phyloP scores from a whole-genome alignment of 805 yeast genomes.

The Clavispora phyllophila region DNA sequence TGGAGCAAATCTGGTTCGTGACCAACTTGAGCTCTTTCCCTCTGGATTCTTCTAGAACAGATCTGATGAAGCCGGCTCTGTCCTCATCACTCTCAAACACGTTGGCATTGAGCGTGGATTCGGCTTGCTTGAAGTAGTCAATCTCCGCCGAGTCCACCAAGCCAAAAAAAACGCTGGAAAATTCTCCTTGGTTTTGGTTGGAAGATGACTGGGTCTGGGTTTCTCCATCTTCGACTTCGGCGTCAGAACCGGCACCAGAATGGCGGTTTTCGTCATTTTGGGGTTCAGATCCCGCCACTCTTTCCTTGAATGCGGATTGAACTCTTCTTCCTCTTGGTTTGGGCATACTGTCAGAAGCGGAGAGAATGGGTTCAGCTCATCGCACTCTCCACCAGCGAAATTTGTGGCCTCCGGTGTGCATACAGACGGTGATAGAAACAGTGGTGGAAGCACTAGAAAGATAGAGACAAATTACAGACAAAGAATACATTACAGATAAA shows the following conservation, averaged over 20 bases:
- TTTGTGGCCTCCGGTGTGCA: slow-evolving; percentile 29
- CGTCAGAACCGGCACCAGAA: slow-evolving; percentile 1
- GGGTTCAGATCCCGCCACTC: slow-evolving; percentile 11
- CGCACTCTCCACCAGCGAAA: slow-evolving; percentile 9
- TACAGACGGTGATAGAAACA: slow-evolving; percentile 19
- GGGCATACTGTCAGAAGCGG: slow-evolving; percentile 8
- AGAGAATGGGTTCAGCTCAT: slow-evolving; percentile 1
- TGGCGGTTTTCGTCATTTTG: background rate
- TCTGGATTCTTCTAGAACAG: slow-evolving; percentile 77
- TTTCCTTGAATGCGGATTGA: slow-evolving; percentile 23
- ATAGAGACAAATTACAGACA: no score
- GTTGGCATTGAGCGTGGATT: slow-evolving; percentile 74
- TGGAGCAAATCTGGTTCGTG: slow-evolving; percentile 92
- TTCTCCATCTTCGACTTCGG: background rate
- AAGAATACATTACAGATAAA: no score
- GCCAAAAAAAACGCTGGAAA: slow-evolving; percentile 64
- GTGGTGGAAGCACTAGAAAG: no score
- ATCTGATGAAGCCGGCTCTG: slow-evolving; percentile 60
- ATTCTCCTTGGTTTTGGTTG: slow-evolving; percentile 10
- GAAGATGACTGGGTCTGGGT: background rate
- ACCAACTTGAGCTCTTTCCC: slow-evolving; percentile 91
- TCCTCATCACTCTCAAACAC: slow-evolving; percentile 75
- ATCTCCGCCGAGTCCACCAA: slow-evolving; percentile 77
- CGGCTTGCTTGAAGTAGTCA: slow-evolving; percentile 92
- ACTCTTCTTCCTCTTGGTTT: slow-evolving; percentile 43